phyloP scores from a whole-genome alignment of 179 eudicot genomes.

The Monotropa hypopitys region DNA sequence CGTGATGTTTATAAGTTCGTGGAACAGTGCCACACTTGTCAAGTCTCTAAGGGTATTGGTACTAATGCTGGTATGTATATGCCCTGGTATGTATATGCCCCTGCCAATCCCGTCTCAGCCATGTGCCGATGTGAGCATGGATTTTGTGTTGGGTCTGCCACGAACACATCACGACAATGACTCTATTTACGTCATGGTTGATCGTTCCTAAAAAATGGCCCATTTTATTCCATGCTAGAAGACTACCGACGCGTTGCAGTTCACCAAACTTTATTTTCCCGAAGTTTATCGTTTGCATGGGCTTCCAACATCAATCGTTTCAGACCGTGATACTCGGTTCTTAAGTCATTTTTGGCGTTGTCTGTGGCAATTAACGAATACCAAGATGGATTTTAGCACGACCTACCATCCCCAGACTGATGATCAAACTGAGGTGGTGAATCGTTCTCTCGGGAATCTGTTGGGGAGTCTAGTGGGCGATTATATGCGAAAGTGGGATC shows the following conservation, averaged over 20 bases:
- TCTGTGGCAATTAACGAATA: not conserved
- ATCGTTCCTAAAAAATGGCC: slow-evolving; percentile 3
- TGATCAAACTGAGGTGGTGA: not conserved
- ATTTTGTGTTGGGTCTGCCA: slow-evolving; percentile 2
- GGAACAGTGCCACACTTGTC: not conserved
- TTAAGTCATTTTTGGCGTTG: not conserved
- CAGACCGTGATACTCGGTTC: not conserved
- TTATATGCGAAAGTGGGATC: not conserved
- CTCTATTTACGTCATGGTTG: slow-evolving; percentile 3
- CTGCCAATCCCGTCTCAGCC: not conserved
- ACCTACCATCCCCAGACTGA: not conserved
- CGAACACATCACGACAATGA: not conserved
- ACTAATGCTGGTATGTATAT: not conserved
- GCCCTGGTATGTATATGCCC: too few species aligned
- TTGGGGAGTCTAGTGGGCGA: not conserved
- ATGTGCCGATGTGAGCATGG: not conserved
- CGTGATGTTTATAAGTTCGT: not conserved
- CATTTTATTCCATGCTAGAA: slow-evolving; percentile 4
- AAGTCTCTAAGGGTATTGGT: not conserved
- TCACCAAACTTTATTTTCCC: not conserved
- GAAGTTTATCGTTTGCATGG: not conserved
- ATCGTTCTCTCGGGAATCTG: not conserved
- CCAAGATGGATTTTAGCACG: not conserved
- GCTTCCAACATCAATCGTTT: not conserved
- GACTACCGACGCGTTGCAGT: not conserved